A percentile compares a stretch with the other conserved stretches of the same genome.
Conservation (phyloP, 2,329 filamentous ascomycete species). For the Grosmannia penicillata region DNA sequence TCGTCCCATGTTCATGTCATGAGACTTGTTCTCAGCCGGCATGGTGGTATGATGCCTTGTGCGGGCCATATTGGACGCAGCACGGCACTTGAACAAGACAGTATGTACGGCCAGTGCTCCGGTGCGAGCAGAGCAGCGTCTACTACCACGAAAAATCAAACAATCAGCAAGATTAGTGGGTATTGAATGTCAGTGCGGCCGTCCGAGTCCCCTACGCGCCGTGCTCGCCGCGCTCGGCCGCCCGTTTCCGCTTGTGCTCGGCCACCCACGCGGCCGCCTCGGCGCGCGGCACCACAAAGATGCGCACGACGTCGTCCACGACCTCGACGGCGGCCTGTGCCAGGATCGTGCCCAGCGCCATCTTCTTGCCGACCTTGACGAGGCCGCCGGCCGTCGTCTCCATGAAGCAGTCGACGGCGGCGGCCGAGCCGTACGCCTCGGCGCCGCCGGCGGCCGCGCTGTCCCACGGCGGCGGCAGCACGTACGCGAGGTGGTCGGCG, state of each 20-base stretch:
- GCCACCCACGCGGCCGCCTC: conserved; percentile 63
- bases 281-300: conserved; percentile 65
- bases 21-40: no score
- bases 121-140: no score
- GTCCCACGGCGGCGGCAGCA: conserved; percentile 87
- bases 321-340: conserved; percentile 63
- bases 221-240: conserved; percentile 24
- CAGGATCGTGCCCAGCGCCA: conserved; percentile 61
- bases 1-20: no score
- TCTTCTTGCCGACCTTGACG: conserved; percentile 80
- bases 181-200: no score
- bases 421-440: conserved; percentile 55
- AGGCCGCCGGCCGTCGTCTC: conserved; percentile 68
- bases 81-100: no score
- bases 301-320: conserved; percentile 68
- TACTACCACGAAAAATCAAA: no score
- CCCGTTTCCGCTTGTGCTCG: conserved; percentile 68
- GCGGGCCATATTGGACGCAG: no score
- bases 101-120: no score
- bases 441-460: conserved; percentile 25
- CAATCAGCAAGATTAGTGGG: no score
- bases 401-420: conserved; percentile 71
- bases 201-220: no score
- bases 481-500: conserved; percentile 65
- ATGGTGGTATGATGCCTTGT: no score